Evolutionary conservation across 1,284 basidiomycete genomes (phyloP).

Genomic region (Ustilago cynodontis): DNA sequence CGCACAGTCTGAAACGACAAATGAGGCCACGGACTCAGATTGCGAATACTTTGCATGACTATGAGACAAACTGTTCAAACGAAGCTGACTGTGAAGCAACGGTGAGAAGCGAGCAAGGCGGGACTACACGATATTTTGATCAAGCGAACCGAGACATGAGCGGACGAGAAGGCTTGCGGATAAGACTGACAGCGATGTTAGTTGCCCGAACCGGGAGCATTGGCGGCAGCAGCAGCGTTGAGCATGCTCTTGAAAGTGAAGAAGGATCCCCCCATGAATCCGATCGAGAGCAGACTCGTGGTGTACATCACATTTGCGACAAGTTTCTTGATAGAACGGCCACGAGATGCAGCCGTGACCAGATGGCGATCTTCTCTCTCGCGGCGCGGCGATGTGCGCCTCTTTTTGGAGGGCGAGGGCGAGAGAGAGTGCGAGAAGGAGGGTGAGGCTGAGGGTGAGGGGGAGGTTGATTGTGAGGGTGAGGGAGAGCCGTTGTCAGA

Average conservation of each 20-base stretch:
- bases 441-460: constrained; percentile 1
- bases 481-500: background rate
- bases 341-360: constrained; percentile 1
- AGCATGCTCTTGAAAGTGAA: constrained; percentile 51
- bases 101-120: background rate
- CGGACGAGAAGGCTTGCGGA: background rate
- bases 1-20: background rate
- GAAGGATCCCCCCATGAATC: constrained; percentile 35
- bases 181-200: background rate
- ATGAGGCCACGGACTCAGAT: background rate
- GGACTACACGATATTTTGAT: background rate
- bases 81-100: background rate
- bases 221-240: constrained; percentile 38
- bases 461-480: constrained; percentile 1
- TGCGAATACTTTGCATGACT: constrained; percentile 6
- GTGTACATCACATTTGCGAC: constrained; percentile 17
- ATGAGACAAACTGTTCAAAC: constrained; percentile 1
- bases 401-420: constrained; percentile 14
- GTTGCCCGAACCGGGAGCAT: constrained; percentile 19
- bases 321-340: constrained; percentile 6
- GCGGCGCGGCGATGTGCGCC: constrained; percentile 2
- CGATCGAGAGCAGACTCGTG: constrained; percentile 32
- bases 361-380: background rate
- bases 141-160: background rate
- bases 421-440: constrained; percentile 1